Base-by-base conservation (phyloP, 1,284 basidiomycete species). In the Leccinum fallax region DNA sequence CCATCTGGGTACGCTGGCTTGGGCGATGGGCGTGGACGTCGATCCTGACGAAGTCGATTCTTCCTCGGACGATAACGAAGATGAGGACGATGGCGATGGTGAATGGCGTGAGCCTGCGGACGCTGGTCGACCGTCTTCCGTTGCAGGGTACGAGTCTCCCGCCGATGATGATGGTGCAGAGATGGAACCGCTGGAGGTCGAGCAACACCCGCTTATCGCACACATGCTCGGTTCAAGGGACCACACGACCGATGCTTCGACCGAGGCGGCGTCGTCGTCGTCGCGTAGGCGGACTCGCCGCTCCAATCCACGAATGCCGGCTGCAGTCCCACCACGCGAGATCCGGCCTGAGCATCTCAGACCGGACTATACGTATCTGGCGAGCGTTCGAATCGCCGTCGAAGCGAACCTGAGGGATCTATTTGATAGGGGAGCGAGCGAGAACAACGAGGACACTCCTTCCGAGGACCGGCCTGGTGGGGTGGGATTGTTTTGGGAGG, bases 331-430 rank as follows among this genome's bases (percentile, higher is more conserved):
- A 21, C 61, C 68, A 1, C 32, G 51, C 43, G 51, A 63, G 36
- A 68, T 73, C 38, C 63, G 66, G 21, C 72, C 80, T 4, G 71
- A 77, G 51, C 71, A 76, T 51, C 72, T 79, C 7, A 61, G 73
- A n/a, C 80, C 79, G 0, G 79, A 80, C 56, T 81, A 81, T 58
- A 63, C 66, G 1, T 80, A 73, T 63, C 75, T 80, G 11, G 70
- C 79, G 6, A 75, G 78, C 24, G 78, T 69, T 15, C 72, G 79
- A 10, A 66, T 79, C 15, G 63, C 79, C 2, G 70, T 81, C 9
- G 79, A 81, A 60, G 69, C 70, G 32, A 81, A 81, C 57, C 51
- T 80, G 55, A 71, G 66, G 13, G 77, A 77, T 2, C 30, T 71
- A 1, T 69, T 65, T 43, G 61, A 49, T 32, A 19, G 34, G 2